Conservation (phyloP, 306 rosid genomes). For the Acacia acuminata region DNA sequence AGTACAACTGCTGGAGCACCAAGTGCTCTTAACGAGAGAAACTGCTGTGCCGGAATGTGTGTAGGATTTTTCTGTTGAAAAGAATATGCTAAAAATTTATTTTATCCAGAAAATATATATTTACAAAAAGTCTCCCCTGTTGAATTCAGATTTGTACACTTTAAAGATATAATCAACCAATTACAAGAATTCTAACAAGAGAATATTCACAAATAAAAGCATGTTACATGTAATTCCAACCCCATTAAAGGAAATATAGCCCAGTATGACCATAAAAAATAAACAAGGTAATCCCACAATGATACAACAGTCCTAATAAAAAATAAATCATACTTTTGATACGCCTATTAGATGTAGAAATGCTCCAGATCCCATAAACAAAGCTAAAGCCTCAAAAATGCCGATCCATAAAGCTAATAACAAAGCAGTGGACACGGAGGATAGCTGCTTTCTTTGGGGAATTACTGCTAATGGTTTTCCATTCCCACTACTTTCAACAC, state of each 20-base stretch:
- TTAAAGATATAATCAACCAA: neutral
- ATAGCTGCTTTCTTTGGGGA: constrained; percentile 61
- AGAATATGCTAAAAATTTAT: constrained; percentile 1
- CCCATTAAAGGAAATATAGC: neutral
- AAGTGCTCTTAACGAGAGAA: constrained; percentile 77
- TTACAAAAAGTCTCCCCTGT: neutral
- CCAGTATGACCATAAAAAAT: neutral
- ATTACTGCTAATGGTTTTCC: constrained; percentile 42
- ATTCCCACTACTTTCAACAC: constrained; percentile 33
- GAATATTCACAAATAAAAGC: constrained; percentile 11
- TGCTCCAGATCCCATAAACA: constrained; percentile 72
- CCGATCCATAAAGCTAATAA: constrained; percentile 80
- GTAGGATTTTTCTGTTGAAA: constrained; percentile 71
- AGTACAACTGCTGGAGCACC: constrained; percentile 99
- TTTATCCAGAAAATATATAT: neutral
- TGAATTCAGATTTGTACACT: constrained; percentile 2
- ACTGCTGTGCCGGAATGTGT: constrained; percentile 55
- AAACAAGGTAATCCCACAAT: neutral
- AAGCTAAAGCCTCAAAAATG: constrained; percentile 76
- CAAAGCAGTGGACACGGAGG: constrained; percentile 95
- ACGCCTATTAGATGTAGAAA: constrained; percentile 80
- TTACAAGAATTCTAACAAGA: constrained; percentile 4
- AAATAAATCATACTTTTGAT: constrained; percentile 60
- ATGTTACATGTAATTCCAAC: neutral
- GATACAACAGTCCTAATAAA: neutral